Evolutionary conservation across 2,329 filamentous ascomycete species (phyloP).

Genomic region (Venturia asperata): DNA sequence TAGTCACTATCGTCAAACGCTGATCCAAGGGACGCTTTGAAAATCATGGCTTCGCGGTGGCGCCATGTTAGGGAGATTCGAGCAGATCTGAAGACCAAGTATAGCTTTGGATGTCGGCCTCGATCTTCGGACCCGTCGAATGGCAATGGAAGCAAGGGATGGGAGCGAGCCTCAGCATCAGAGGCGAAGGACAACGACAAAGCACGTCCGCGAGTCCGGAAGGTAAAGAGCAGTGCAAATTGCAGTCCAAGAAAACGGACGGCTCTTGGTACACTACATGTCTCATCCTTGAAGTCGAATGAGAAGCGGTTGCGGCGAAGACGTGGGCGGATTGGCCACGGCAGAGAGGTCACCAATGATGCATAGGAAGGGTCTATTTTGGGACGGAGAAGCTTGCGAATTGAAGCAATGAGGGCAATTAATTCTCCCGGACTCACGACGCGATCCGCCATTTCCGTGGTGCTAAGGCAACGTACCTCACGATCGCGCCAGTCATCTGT

Average conservation of each 20-base stretch:
- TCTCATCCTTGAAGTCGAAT: slow-evolving; percentile 17
- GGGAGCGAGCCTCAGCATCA: slow-evolving; percentile 1
- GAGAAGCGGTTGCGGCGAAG: slow-evolving; percentile 8
- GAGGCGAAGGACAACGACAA: slow-evolving; percentile 12
- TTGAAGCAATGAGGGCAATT: background rate
- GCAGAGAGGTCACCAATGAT: background rate
- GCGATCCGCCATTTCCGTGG: slow-evolving; percentile 1
- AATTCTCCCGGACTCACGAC: background rate
- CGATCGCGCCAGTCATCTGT: slow-evolving; percentile 1
- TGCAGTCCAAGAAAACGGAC: background rate
- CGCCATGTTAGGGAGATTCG: slow-evolving; percentile 9
- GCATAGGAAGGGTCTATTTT: background rate
- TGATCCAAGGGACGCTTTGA: slow-evolving; percentile 23
- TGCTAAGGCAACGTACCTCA: background rate
- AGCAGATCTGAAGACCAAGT: slow-evolving; percentile 4
- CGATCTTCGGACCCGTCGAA: slow-evolving; percentile 5
- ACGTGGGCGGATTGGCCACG: slow-evolving; percentile 7
- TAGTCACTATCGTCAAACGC: slow-evolving; percentile 39
- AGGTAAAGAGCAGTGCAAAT: slow-evolving; percentile 7
- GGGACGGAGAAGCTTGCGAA: slow-evolving; percentile 5
- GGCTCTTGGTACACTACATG: slow-evolving; percentile 10
- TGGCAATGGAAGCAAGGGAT: slow-evolving; percentile 5
- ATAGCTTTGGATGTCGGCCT: background rate
- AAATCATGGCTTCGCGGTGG: slow-evolving; percentile 1
- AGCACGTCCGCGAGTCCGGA: background rate